Evolutionary conservation across 257 asterid genomes (phyloP).

Genomic region (Solanum chilense): DNA sequence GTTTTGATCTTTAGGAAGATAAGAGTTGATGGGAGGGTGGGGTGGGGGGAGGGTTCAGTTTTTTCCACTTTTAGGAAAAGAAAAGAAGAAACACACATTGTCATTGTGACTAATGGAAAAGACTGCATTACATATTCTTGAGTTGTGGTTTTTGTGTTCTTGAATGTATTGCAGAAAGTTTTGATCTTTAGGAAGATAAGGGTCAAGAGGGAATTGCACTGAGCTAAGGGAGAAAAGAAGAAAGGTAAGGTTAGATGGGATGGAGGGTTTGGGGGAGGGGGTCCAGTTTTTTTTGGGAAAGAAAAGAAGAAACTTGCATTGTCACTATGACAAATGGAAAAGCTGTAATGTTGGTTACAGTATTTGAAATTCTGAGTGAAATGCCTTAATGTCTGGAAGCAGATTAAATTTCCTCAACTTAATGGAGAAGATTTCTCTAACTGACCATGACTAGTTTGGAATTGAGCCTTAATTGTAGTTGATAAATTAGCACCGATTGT

Average conservation of each 20-base stretch:
- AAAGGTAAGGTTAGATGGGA: too few relatives aligned
- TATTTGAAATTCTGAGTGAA: not conserved
- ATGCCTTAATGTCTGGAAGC: not conserved
- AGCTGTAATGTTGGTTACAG: not conserved
- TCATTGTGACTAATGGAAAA: not conserved
- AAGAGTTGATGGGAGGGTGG: not conserved
- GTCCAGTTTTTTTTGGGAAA: not conserved
- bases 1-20: not conserved
- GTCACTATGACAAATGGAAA: not conserved
- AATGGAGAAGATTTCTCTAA: not conserved
- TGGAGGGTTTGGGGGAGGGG: not conserved
- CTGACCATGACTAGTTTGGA: not conserved
- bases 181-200: too few relatives aligned
- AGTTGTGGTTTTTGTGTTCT: too few relatives aligned
- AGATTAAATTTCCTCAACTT: not conserved
- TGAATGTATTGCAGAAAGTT: too few relatives aligned
- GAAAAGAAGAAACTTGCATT: not conserved
- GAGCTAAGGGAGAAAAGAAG: too few relatives aligned
- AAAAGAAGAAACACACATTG: not conserved
- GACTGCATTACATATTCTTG: too few relatives aligned
- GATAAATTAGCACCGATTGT: not conserved
- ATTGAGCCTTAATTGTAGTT: not conserved
- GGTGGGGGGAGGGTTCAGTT: not conserved
- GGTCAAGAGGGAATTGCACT: too few relatives aligned
- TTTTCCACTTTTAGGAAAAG: not conserved